Evolutionary conservation across 2,329 filamentous ascomycete genomes (phyloP).

Genomic region (Phyllosticta citribraziliensis): DNA sequence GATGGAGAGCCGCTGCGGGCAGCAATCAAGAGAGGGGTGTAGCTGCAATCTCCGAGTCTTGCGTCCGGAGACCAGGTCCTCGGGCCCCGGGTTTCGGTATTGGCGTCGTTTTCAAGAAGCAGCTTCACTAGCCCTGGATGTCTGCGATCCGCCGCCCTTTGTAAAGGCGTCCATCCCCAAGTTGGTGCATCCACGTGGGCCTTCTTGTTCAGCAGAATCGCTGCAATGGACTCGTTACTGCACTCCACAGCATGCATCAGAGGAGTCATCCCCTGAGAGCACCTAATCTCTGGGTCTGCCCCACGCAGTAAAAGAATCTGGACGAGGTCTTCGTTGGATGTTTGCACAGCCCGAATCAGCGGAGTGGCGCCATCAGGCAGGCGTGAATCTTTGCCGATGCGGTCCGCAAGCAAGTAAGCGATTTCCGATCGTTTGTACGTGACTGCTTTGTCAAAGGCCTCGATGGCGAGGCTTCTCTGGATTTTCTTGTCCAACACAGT

Average conservation of each 20-base stretch:
- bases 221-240: slow-evolving; percentile 1
- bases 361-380: slow-evolving; percentile 2
- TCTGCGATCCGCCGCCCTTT: background rate
- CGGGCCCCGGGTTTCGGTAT: background rate
- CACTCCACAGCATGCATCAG: slow-evolving; percentile 1
- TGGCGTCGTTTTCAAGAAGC: slow-evolving; percentile 2
- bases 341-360: slow-evolving; percentile 3
- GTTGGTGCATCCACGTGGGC: slow-evolving; percentile 1
- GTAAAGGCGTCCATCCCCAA: background rate
- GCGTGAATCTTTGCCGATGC: slow-evolving; percentile 1
- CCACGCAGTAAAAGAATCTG: slow-evolving; percentile 4
- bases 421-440: background rate
- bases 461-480: slow-evolving; percentile 2
- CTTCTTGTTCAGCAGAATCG: background rate
- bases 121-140: background rate
- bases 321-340: slow-evolving; percentile 4
- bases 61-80: background rate
- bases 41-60: slow-evolving; percentile 1
- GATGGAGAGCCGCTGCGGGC: background rate
- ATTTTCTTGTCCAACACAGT: background rate
- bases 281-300: slow-evolving; percentile 1
- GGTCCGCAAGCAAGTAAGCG: background rate
- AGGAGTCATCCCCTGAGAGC: slow-evolving; percentile 2
- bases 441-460: slow-evolving; percentile 2
- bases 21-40: slow-evolving; percentile 2